Base-by-base conservation (phyloP, 2,329 filamentous ascomycete species). In the Verticillium alfalfae region DNA sequence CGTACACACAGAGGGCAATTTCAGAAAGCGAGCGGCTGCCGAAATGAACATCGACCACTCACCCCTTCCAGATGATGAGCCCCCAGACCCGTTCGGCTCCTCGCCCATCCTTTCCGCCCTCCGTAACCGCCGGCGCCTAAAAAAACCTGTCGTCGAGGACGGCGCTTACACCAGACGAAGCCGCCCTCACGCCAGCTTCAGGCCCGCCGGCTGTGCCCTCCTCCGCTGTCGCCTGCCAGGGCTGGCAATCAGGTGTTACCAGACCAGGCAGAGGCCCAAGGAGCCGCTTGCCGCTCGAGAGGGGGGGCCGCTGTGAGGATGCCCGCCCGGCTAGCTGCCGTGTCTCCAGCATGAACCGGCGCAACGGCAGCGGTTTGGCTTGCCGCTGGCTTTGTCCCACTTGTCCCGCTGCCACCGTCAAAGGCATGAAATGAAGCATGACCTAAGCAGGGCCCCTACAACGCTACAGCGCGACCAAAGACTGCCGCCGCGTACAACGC, bases 111-210 rank as follows among this genome's bases (percentile, higher is more conserved):
- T 22, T 22, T 2, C 22, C 22, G 22, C 38, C 49, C 15, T 54
- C 26, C 36, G 34, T 66, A 64, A 66, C 63, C 64, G 64, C 64
- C 63, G 62, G 62, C 60, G 64, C 63, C 63, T 61, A 61, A 61
- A 64, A 55, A 63, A 5, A 31, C 26, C 49, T 7, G 10, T 45
- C 10, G 1, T 12, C 18, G 55, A 61, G 58, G 61, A 63, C 64
- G 64, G 64, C 64, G 64, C 64, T 63, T 66, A 63, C 59, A 66
- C 36, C 31, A 41, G 34, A 55, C 34, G 31, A 34, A n/a, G n/a
- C 39, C 41, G 7, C 12, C 26, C 26, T 26, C 52, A 57, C 39
- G 45, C 61, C n/a, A 59, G 34, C 22, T 58, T 37, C 10, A 2
- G 45, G 45, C 45, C 45, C 45, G 45, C 45, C 45, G 45, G 45